phyloP scores from a whole-genome alignment of 352 stramenopile genomes.

The Pilasporangium apinafurcum region DNA sequence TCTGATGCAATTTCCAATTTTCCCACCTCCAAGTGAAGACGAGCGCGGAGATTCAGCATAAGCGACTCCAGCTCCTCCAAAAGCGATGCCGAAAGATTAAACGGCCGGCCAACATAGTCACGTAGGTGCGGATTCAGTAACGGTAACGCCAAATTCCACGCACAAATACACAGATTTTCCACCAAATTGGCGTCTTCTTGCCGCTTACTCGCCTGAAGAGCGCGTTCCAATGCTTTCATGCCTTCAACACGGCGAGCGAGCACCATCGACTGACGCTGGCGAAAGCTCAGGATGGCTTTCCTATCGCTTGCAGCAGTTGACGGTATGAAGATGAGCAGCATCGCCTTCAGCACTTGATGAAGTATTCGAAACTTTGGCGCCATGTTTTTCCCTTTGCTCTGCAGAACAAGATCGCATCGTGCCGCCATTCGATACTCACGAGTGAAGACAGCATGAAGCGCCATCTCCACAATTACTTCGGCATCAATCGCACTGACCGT shows the following conservation, averaged over 20 bases:
- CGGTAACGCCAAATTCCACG: conserved; percentile 79
- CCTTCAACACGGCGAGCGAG: conserved; percentile 58
- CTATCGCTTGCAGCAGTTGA: conserved; percentile 1
- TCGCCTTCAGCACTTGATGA: conserved; percentile 45
- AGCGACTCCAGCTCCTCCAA: conserved; percentile 81
- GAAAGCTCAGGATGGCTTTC: conserved; percentile 14
- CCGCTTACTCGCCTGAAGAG: conserved; percentile 70
- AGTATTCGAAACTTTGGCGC: conserved; percentile 34
- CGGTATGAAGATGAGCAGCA: conserved; percentile 25
- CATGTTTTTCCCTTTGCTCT: conserved; percentile 49
- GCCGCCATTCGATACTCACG: conserved; percentile 19
- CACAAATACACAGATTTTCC: conserved; percentile 72
- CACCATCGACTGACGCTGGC: conserved; percentile 23
- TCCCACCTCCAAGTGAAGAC: conserved; percentile 76
- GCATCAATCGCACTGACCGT: conserved; percentile 31
- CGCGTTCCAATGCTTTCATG: conserved; percentile 71
- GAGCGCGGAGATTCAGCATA: conserved; percentile 66
- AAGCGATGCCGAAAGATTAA: conserved; percentile 42
- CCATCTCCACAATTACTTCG: conserved; percentile 52
- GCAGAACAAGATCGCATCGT: conserved; percentile 41
- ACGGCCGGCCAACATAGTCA: conserved; percentile 61
- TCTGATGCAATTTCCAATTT: conserved; percentile 84
- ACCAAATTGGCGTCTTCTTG: conserved; percentile 70
- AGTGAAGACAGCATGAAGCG: conserved; percentile 39
- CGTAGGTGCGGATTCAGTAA: conserved; percentile 72